Base-by-base conservation (phyloP, 257 asterid species). In the Solanum lignicaule region DNA sequence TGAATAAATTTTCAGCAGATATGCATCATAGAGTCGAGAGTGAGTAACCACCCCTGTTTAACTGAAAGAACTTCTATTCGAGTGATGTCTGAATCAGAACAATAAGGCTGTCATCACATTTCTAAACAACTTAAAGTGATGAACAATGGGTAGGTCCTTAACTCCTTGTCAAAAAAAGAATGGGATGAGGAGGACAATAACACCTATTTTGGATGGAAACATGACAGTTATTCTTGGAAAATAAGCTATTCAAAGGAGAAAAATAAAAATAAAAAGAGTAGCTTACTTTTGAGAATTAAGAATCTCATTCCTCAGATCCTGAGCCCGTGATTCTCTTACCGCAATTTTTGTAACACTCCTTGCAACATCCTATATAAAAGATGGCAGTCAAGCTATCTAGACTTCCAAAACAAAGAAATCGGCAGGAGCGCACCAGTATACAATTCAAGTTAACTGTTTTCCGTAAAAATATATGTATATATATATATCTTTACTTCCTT, bases 281-380 rank as follows among this genome's bases (percentile, higher is more conserved):
- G 85, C 98, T 94, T 92, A 96, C 99, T 94, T 97, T 87, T 96
- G 94, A 72, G 99, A 97, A 90, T 95, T 96, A 89, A 97, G 97
- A 88, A 97, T 97, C 86, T 97, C 99, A 87, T 96, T 95, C 92
- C 98, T 91, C 46, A 97, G 95, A 93, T 96, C 99, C 88, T 93
- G 95, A 1, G 99, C 98, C 29, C 96, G 98, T 66, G 98, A 90
- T 91, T 95, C 98, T 89, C 96, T 92, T 86, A 96, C 94, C 23
- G 95, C 95, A 89, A 95, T 71, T 88, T 92, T 96, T 9, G 99
- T 97, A 86, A 97, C 93, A 79, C 98, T 95, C 93, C 99, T 94
- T 21, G 95, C 93, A 72, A 95, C 98, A 92, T 97, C 99, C 99
- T 97, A 95, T 35, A 81, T 23, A 90, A 88, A 91, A 14, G 82